Evolutionary conservation across 352 stramenopile genomes (phyloP), one percentile per base, ranked within the genome.

Genomic region (Saprolegnia parasitica): DNA sequence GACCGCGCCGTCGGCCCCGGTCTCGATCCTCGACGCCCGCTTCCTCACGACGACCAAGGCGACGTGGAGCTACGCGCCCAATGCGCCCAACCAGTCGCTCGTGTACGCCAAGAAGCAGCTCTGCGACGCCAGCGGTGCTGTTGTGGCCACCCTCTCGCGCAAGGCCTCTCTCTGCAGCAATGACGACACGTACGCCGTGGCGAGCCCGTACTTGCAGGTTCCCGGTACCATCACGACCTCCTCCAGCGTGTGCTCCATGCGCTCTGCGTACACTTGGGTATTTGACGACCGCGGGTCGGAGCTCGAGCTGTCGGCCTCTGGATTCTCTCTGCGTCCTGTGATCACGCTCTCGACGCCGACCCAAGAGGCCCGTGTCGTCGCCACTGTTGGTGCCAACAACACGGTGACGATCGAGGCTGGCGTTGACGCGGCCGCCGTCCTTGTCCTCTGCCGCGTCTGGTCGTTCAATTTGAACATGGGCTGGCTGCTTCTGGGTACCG

Each of bases 351-450:
- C 42, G 8, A 15, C 18, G 42, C 42, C 42, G 42, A 49, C 42
- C 13, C 11, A n/a, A 15, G 42, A 49, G 42, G 10, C 11, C 3
- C 11, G 11, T 8, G 52, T 60, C 35, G 35, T 60, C 35, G 52
- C 13, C 11, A 26, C 52, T 9, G 11, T 60, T 9, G 52, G 52
- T 4, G 13, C 24, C 11, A 40, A 15, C 13, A 35, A 20, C 24
- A 60, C 35, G 52, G 52, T 60, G 35, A 24, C n/a, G 35, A 26
- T 60, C 13, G 52, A 16, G 52, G 13, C 52, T 24, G 52, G 52
- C 20, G 52, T 60, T 3, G 52, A 60, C 11, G 52, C 52, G 35
- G 52, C 52, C 13, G 52, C 52, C 11, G 52, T 60, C 11, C 52
- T 60, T 3, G 3, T 60, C 11, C 52, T 60, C 16, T 60, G 52